These are phyloP conservation scores for Pezicula neosporulosa DNA, from an alignment of 2,329 filamentous ascomycete genomes.

Conservation along the genomic window DNA sequence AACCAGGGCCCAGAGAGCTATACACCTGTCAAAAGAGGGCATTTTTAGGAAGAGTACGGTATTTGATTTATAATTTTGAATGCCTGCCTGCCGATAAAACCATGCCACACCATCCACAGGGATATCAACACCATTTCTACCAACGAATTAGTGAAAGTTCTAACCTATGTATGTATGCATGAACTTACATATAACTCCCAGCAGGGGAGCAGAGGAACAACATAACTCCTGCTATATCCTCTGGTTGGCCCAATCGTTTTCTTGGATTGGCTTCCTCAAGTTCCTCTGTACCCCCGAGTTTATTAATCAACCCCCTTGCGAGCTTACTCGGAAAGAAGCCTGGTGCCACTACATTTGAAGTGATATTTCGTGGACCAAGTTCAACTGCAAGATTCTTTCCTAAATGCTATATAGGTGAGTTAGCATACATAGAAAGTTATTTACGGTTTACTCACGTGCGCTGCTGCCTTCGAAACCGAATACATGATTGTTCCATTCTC, in stretches of 20 bases:
- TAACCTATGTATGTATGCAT: neutral
- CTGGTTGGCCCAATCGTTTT: conserved; percentile 49
- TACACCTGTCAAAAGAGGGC: too few species aligned
- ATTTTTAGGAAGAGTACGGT: too few species aligned
- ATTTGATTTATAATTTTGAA: conserved; percentile 11
- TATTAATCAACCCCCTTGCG: conserved; percentile 60
- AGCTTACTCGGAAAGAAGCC: conserved; percentile 69
- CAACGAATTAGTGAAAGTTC: conserved; percentile 3
- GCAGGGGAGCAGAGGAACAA: conserved; percentile 54
- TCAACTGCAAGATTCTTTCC: conserved; percentile 67
- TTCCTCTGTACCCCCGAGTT: conserved; percentile 52
- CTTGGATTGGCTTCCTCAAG: conserved; percentile 50
- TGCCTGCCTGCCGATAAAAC: conserved; percentile 8
- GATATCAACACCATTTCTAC: conserved; percentile 35
- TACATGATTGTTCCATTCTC: conserved; percentile 63
- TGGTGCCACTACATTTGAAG: conserved; percentile 64
- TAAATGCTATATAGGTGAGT: conserved; percentile 47
- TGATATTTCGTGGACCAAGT: conserved; percentile 60
- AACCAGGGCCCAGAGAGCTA: too few species aligned
- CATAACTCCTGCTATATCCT: conserved; percentile 58
- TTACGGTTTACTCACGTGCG: conserved; percentile 24
- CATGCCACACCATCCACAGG: conserved; percentile 28
- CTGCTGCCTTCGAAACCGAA: conserved; percentile 66
- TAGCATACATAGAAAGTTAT: neutral
- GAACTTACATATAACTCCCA: conserved; percentile 43